Conservation (phyloP, 2,329 filamentous ascomycete species). For the Sporothrix globosa region DNA sequence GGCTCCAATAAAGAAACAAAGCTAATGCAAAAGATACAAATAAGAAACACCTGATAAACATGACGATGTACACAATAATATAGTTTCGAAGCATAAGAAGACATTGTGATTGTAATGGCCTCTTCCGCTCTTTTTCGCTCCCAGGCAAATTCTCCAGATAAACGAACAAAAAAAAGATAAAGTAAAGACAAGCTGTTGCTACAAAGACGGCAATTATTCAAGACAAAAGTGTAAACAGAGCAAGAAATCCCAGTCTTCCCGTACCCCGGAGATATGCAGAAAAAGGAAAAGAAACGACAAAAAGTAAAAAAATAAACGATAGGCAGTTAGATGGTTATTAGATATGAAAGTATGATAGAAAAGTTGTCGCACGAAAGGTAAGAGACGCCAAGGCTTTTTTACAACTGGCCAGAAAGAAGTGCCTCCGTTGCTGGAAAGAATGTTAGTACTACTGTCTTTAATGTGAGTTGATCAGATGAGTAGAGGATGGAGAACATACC, state of each 20-base stretch:
- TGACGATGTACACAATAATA: constrained; percentile 22
- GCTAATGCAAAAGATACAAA: background rate
- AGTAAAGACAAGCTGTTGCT: constrained; percentile 14
- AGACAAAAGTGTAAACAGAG: constrained; percentile 4
- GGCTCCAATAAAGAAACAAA: constrained; percentile 1
- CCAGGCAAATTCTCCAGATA: constrained; percentile 1
- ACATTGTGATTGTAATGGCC: background rate
- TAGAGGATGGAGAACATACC: constrained; percentile 60
- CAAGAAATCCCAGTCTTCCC: constrained; percentile 29
- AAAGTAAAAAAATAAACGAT: constrained; percentile 5
- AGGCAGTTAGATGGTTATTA: constrained; percentile 21
- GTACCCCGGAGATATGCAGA: constrained; percentile 33
- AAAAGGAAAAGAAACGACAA: background rate
- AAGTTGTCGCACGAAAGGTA: background rate
- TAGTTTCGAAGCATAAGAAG: background rate
- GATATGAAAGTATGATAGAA: constrained; percentile 18
- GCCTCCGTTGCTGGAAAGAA: constrained; percentile 69
- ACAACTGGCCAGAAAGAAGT: constrained; percentile 75
- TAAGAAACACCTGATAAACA: constrained; percentile 7
- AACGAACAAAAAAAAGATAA: background rate
- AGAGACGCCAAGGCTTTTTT: constrained; percentile 39
- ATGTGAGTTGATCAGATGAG: background rate
- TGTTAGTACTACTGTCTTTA: background rate
- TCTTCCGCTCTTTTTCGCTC: constrained; percentile 13
- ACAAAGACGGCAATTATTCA: background rate